Base-by-base conservation (phyloP, 352 stramenopile species). In the Globisporangium camurandrum region DNA sequence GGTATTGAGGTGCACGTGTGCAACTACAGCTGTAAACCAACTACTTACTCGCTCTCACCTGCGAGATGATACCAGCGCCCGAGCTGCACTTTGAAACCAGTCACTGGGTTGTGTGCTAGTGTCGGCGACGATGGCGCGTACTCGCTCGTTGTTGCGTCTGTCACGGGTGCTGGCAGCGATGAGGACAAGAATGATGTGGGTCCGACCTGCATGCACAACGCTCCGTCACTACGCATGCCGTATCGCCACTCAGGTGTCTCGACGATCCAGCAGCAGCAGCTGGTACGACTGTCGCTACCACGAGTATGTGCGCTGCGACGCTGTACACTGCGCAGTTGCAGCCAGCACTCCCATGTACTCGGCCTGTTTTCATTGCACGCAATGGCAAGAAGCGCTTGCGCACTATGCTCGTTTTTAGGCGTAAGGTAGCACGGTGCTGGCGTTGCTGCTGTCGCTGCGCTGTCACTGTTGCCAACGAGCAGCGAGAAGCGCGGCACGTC, bases 401-500 rank as follows among this genome's bases (percentile, higher is more conserved):
- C 27, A n/a, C n/a, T 38, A 20, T n/a, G 1, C 1, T 34, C 52
- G 8, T 14, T 57, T 0, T 27, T 34, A 28, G 46, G 41, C 2
- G n/a, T 42, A 14, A 61, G 19, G 8, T 51, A 54, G 12, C 42
- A 59, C 11, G 45, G 14, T 1, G 27, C 42, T 16, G 46, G 1
- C 0, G 27, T 31, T 6, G 5, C 39, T 0, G 8, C 0, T 7
- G 49, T n/a, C 6, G 37, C 4, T 8, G 10, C 10, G 16, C 16
- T 20, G 20, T 20, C 8, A 11, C 34, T 23, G 2, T 19, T 44
- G 20, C 61, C 67, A 0, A 56, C 49, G 37, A 66, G 49, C 2
- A 73, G 56, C 12, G 67, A 76, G 64, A 64, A 73, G 27, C 59
- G 64, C 46, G 67, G 61, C 55, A 57, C 61, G 43, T 71, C 64